Evolutionary conservation across 495 filamentous ascomycete species (phyloP).

Genomic region (Aspergillus saccharolyticus): DNA sequence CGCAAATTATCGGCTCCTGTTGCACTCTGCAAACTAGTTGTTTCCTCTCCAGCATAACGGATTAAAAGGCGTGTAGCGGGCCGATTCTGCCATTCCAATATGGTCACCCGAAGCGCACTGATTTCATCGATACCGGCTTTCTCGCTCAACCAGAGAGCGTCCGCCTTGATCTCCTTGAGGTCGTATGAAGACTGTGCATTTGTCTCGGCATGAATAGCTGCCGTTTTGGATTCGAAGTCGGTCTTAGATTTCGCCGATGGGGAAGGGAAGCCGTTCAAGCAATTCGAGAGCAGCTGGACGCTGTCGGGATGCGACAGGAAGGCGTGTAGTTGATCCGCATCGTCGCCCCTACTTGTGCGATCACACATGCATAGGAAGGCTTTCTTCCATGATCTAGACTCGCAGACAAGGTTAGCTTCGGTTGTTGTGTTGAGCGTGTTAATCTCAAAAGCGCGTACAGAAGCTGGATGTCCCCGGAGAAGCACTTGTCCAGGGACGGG

Average conservation of each 20-base stretch:
- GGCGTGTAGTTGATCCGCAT: slow-evolving; percentile 45
- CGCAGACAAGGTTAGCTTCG: slow-evolving; percentile 16
- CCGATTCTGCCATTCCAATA: slow-evolving; percentile 80
- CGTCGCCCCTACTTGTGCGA: slow-evolving; percentile 40
- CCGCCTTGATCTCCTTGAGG: slow-evolving; percentile 76
- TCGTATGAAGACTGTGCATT: slow-evolving; percentile 62
- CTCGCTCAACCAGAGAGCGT: slow-evolving; percentile 79
- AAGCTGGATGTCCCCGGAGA: slow-evolving; percentile 53
- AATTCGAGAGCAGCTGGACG: slow-evolving; percentile 58
- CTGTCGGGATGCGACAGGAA: slow-evolving; percentile 67
- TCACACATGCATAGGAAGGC: slow-evolving; percentile 63
- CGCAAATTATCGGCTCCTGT: slow-evolving; percentile 54
- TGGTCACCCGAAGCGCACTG: slow-evolving; percentile 69
- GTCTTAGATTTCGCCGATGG: slow-evolving; percentile 56
- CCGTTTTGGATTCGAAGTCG: slow-evolving; percentile 80
- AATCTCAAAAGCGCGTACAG: slow-evolving; percentile 41
- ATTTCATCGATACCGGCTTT: slow-evolving; percentile 73
- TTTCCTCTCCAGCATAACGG: slow-evolving; percentile 63
- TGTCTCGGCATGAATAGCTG: slow-evolving; percentile 81
- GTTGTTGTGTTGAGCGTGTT: not conserved
- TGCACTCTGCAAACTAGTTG: slow-evolving; percentile 60
- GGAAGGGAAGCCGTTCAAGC: slow-evolving; percentile 56
- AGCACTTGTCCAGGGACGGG: slow-evolving; percentile 59
- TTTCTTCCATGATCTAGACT: slow-evolving; percentile 67
- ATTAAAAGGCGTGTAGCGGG: slow-evolving; percentile 58